A percentile compares a stretch with the other conserved stretches of the same genome.
These are phyloP conservation scores for Leptographium galeiforme DNA, from an alignment of 2,329 filamentous ascomycete species.

Conservation along the genomic window DNA sequence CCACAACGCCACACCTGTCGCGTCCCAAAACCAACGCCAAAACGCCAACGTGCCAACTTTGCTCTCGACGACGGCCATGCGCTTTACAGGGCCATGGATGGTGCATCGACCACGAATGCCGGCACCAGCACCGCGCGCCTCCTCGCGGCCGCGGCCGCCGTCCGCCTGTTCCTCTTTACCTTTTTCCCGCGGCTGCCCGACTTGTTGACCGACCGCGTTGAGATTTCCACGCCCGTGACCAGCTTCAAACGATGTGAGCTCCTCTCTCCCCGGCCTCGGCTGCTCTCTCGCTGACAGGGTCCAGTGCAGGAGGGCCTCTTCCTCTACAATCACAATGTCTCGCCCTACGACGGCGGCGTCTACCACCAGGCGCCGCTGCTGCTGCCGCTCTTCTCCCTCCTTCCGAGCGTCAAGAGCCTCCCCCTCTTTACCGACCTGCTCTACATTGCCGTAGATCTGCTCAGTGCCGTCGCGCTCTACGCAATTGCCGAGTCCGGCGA, in stretches of 20 bases:
- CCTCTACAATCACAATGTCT: conserved; percentile 90
- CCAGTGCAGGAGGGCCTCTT: conserved; percentile 92
- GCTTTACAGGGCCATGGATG: conserved; percentile 8
- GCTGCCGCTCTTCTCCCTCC: conserved; percentile 77
- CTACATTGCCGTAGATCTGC: conserved; percentile 67
- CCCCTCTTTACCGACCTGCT: conserved; percentile 67
- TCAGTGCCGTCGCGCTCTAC: conserved; percentile 68
- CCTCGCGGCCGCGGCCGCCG: conserved; percentile 60
- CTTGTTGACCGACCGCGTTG: conserved; percentile 78
- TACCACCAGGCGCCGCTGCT: conserved; percentile 75
- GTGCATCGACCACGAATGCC: conserved; percentile 9
- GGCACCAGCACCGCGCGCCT: conserved; percentile 44
- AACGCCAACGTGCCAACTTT: neutral
- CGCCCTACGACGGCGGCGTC: conserved; percentile 89
- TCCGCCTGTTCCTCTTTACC: conserved; percentile 68
- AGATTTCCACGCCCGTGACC: conserved; percentile 91
- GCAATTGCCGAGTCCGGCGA: conserved; percentile 73
- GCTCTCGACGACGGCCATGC: neutral
- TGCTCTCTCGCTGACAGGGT: neutral
- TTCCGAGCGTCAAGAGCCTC: conserved; percentile 55
- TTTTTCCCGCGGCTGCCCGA: conserved; percentile 74
- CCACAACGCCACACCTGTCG: neutral
- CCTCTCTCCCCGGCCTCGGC: neutral
- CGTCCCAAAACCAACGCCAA: too few relatives aligned
- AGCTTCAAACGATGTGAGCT: conserved; percentile 89